Conservation (phyloP, 805 yeast species). For the Nadsonia fulvescens region DNA sequence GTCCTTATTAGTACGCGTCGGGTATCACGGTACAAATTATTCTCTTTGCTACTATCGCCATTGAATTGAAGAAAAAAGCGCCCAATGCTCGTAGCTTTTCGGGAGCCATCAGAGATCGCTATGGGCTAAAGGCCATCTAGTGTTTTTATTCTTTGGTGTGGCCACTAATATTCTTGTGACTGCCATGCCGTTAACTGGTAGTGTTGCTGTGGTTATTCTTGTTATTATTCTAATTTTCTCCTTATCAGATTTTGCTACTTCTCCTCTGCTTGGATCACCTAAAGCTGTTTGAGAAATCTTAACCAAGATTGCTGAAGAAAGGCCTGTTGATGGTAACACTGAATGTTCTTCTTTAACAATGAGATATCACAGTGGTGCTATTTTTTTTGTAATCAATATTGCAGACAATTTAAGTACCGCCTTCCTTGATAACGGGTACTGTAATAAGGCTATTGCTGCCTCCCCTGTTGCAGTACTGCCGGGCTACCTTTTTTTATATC, state of each 20-base stretch:
- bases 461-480: slow-evolving; percentile 72
- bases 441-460: slow-evolving; percentile 78
- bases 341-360: slow-evolving; percentile 80
- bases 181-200: slow-evolving; percentile 83
- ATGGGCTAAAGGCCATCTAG: slow-evolving; percentile 57
- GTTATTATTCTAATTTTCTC: slow-evolving; percentile 68
- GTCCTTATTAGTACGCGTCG: slow-evolving; percentile 71
- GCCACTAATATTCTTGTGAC: slow-evolving; percentile 83
- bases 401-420: slow-evolving; percentile 87
- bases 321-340: slow-evolving; percentile 65
- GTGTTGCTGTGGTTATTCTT: slow-evolving; percentile 67
- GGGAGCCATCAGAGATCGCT: slow-evolving; percentile 67
- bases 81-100: slow-evolving; percentile 85
- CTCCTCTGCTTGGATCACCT: slow-evolving; percentile 61
- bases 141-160: slow-evolving; percentile 52
- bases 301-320: slow-evolving; percentile 31
- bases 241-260: slow-evolving; percentile 61
- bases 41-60: slow-evolving; percentile 70
- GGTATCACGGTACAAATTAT: slow-evolving; percentile 87
- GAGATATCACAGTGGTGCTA: slow-evolving; percentile 72
- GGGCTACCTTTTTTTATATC: slow-evolving; percentile 66
- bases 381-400: slow-evolving; percentile 72
- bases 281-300: slow-evolving; percentile 60
- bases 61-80: slow-evolving; percentile 74
- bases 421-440: slow-evolving; percentile 72